Percentiles rank a stretch among this genome's conserved stretches.
Evolutionary conservation across 441 rosid genomes (phyloP).

Genomic region (Heliophila coronopifolia): DNA sequence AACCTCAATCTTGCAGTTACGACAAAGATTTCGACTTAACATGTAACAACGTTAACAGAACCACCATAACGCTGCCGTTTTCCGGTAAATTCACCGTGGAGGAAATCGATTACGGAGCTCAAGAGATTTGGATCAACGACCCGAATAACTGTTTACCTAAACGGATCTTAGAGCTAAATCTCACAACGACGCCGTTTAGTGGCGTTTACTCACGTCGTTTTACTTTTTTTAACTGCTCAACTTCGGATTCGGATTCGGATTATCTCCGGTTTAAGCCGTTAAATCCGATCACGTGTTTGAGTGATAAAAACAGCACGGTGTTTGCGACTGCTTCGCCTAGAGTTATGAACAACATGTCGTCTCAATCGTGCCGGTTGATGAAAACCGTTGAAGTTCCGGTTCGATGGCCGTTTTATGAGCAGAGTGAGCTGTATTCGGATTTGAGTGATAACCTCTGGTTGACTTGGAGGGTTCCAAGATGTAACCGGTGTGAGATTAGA

Average conservation of each 20-base stretch:
- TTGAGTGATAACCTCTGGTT: conserved; percentile 49
- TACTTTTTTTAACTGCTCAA: conserved; percentile 57
- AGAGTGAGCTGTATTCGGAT: conserved; percentile 41
- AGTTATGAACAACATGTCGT: conserved; percentile 7
- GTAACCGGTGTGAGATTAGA: conserved; percentile 42
- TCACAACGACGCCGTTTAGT: conserved; percentile 42
- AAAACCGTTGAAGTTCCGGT: conserved; percentile 43
- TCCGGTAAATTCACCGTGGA: conserved; percentile 43
- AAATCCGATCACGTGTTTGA: conserved; percentile 53
- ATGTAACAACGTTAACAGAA: conserved; percentile 36
- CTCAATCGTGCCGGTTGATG: conserved; percentile 34
- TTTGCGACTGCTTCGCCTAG: conserved; percentile 49
- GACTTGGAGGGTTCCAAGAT: conserved; percentile 49
- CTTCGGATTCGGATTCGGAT: conserved; percentile 22
- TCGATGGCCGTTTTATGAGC: conserved; percentile 45
- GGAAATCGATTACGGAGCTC: conserved; percentile 43
- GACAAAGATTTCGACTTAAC: conserved; percentile 42
- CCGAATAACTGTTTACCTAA: conserved; percentile 45
- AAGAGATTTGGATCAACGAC: conserved; percentile 50
- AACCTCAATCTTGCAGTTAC: conserved; percentile 40
- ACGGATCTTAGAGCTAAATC: conserved; percentile 44
- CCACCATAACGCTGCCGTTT: conserved; percentile 41
- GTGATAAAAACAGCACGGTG: conserved; percentile 35
- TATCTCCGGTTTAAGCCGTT: conserved; percentile 23
- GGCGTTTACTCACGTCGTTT: conserved; percentile 34